phyloP scores from a whole-genome alignment of 1,284 basidiomycete genomes.

The Austroboletus novae-zelandiae region DNA sequence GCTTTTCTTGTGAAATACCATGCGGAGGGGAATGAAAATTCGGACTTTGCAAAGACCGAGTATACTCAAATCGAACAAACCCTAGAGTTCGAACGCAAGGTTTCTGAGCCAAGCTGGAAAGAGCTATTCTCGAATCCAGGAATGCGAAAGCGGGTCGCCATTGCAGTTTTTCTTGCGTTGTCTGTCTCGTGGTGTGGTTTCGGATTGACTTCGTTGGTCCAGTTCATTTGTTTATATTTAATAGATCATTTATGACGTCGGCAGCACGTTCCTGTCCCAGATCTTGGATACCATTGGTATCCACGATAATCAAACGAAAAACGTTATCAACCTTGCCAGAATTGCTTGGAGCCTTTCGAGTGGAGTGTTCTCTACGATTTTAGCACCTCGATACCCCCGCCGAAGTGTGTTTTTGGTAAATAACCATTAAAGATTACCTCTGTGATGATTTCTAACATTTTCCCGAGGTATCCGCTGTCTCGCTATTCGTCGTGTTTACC shows the following conservation, averaged over 20 bases:
- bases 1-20: conserved; percentile 19
- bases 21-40: conserved; percentile 13
- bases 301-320: conserved; percentile 20
- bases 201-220: not conserved
- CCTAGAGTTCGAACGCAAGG: conserved; percentile 5
- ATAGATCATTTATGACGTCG: not conserved
- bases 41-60: conserved; percentile 18
- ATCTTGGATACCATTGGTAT: conserved; percentile 16
- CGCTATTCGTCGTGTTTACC: conserved; percentile 18
- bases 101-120: not conserved
- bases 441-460: not conserved
- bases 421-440: not conserved
- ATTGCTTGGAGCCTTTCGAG: conserved; percentile 13
- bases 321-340: conserved; percentile 15
- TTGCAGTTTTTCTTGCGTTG: conserved; percentile 18
- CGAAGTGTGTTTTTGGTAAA: conserved; percentile 19
- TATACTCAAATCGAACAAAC: conserved; percentile 33
- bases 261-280: not conserved
- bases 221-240: not conserved
- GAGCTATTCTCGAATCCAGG: conserved; percentile 6
- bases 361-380: conserved; percentile 6
- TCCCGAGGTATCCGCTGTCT: conserved; percentile 10
- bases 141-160: conserved; percentile 7
- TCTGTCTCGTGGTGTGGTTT: not conserved
- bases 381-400: conserved; percentile 16